Percentiles rank a stretch among this genome's conserved stretches.
These are phyloP conservation scores for Heliophila coronopifolia DNA, from an alignment of 441 rosid genomes.

Conservation along the genomic window DNA sequence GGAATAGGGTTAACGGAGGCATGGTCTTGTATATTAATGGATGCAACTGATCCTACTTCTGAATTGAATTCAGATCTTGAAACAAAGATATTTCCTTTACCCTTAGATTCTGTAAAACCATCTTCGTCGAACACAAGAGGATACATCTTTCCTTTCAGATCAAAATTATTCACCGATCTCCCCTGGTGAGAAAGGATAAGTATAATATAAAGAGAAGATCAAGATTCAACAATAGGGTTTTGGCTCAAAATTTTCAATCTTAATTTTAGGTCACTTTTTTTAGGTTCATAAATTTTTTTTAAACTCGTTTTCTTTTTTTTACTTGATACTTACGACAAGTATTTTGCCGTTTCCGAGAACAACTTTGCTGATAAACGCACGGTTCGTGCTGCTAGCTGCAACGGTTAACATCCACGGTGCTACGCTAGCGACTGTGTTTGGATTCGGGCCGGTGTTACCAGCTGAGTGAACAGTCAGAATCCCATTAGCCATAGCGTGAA, in stretches of 20 bases:
- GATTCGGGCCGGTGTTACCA: conserved; percentile 27
- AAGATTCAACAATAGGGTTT: no score
- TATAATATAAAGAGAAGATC: no score
- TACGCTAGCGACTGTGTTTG: neutral
- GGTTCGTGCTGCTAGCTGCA: conserved; percentile 32
- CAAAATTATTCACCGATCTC: conserved; percentile 35
- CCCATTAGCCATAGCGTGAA: conserved; percentile 33
- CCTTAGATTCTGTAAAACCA: neutral
- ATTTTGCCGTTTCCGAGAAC: conserved; percentile 25
- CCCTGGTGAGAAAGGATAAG: no score
- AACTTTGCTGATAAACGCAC: conserved; percentile 15
- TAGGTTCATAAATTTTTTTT: no score
- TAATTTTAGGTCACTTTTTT: no score
- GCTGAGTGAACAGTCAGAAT: conserved; percentile 31
- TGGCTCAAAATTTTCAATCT: no score
- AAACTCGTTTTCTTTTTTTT: no score
- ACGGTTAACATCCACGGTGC: conserved; percentile 31
- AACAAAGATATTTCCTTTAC: conserved; percentile 18
- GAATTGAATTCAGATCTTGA: neutral
- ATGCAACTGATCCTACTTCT: neutral
- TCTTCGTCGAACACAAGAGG: conserved; percentile 39
- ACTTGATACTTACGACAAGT: conserved; percentile 15
- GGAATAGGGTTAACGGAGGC: neutral
- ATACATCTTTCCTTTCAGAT: conserved; percentile 22
- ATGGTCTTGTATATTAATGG: neutral